phyloP scores from a whole-genome alignment of 306 rosid genomes.

The Casuarina equisetifolia region DNA sequence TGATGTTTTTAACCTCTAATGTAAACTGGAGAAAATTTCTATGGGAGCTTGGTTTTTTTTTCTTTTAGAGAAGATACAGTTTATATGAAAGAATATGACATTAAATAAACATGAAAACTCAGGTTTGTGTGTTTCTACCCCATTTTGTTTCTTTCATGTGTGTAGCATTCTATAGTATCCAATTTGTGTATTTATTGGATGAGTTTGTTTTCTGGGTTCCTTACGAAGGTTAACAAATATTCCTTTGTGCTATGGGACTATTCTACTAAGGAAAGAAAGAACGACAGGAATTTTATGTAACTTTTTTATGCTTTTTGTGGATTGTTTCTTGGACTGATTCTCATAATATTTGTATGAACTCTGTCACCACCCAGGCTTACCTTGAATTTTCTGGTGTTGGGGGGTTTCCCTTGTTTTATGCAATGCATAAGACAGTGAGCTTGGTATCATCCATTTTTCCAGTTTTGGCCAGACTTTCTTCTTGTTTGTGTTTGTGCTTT shows the following conservation, averaged over 20 bases:
- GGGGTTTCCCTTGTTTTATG: background rate
- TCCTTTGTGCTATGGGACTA: background rate
- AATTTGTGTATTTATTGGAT: no score
- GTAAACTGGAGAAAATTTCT: background rate
- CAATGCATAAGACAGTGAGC: background rate
- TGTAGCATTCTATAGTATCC: background rate
- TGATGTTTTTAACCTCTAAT: no score
- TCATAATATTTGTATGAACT: background rate
- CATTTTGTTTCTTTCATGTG: background rate
- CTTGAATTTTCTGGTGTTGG: background rate
- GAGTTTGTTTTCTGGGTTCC: background rate
- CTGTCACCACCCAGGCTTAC: background rate
- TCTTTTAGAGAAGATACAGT: no score
- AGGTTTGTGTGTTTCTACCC: background rate
- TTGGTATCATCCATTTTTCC: background rate
- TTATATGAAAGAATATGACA: background rate
- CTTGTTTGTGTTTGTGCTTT: background rate
- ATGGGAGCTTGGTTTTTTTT: background rate
- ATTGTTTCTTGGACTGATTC: background rate
- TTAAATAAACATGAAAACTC: no score
- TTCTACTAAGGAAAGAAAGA: background rate
- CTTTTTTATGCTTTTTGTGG: background rate
- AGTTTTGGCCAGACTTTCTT: background rate
- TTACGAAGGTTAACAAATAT: background rate
- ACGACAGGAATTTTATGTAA: background rate